Base-by-base conservation (phyloP, 1,284 basidiomycete species). In the Tilletia walkeri region DNA sequence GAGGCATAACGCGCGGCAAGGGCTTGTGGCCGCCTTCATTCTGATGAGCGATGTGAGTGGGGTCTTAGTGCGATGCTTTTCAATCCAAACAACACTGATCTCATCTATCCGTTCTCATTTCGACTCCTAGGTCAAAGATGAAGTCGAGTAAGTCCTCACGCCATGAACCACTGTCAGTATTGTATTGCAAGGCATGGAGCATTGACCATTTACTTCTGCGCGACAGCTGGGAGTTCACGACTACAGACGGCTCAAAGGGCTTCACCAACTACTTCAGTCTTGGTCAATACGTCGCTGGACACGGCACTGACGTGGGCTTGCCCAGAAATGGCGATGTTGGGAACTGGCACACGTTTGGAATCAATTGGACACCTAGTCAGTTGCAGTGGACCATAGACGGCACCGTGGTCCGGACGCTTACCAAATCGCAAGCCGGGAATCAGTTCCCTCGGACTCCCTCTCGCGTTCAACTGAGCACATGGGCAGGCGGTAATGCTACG, bases 311-410 rank as follows among this genome's bases (percentile, higher is more conserved):
- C 20, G 41, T 54, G 9, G 18, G 24, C 34, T 18, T 68, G 68
- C 36, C 61, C 34, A 45, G 48, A 20, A 65, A 36, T 59, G 75
- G 73, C 65, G 70, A 67, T 41, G 72, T 80, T 30, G 69, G 59
- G 36, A 69, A 77, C 45, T 78, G 73, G 74, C 79, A 81, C 69
- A 78, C 75, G 2, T 81, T 76, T 67, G 76, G 75, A 14, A 59
- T 82, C 47, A 75, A 75, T 63, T 82, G 81, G 81, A 71, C 74
- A n/a, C 72, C 71, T 63, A 67, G 70, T 20, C 63, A 69, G 36
- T 72, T 82, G 12, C 69, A 75, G 49, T 82, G 79, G 79, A 71
- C 47, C 2, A 72, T 82, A 45, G 80, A 82, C 53, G 76, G 77
- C 14, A 53, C 63, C 2, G 69, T 74, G 0, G 76, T 82, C 9